A percentile compares a stretch with the other conserved stretches of the same genome.
Evolutionary conservation across 805 yeast genomes (phyloP).

Genomic region (Cyberlindnera xylosilytica): DNA sequence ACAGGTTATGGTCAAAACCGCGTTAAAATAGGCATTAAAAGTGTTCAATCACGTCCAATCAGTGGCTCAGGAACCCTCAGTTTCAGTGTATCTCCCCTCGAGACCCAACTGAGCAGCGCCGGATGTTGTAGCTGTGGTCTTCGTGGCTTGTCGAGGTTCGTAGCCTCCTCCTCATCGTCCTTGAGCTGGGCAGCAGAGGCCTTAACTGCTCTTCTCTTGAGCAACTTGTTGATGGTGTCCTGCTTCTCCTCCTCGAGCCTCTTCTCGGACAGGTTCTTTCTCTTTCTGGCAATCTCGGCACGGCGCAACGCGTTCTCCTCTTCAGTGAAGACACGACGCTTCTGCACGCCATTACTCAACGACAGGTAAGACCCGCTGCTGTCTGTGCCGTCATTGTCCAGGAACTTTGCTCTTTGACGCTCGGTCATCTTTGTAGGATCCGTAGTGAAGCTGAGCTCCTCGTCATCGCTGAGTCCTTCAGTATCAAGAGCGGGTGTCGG

Average conservation of each 20-base stretch:
- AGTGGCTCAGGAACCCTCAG: constrained; percentile 25
- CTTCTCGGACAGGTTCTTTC: constrained; percentile 80
- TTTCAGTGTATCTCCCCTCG: constrained; percentile 10
- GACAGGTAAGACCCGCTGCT: constrained; percentile 13
- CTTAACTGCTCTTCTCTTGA: constrained; percentile 80
- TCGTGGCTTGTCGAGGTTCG: constrained; percentile 19
- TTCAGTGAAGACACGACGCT: constrained; percentile 64
- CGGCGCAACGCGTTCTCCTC: constrained; percentile 80
- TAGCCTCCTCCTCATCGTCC: constrained; percentile 19
- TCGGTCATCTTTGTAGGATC: constrained; percentile 29
- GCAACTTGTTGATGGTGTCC: constrained; percentile 82
- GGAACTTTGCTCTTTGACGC: constrained; percentile 25
- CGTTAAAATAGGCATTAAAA: too few relatives aligned
- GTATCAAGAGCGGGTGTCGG: constrained; percentile 27
- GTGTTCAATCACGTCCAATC: neutral
- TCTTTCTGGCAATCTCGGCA: constrained; percentile 83
- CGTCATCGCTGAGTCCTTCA: constrained; percentile 20
- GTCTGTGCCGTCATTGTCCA: constrained; percentile 1
- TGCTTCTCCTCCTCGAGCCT: constrained; percentile 88
- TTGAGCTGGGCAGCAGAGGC: constrained; percentile 20
- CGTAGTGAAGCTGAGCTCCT: constrained; percentile 9
- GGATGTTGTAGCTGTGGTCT: constrained; percentile 24
- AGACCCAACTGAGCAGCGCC: constrained; percentile 25
- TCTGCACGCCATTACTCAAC: constrained; percentile 23
- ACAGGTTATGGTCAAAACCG: too few relatives aligned